Percentiles rank a stretch among this genome's conserved stretches.
phyloP scores from a whole-genome alignment of 768 basidiomycete species.

The Neoboletus brunneissimus region DNA sequence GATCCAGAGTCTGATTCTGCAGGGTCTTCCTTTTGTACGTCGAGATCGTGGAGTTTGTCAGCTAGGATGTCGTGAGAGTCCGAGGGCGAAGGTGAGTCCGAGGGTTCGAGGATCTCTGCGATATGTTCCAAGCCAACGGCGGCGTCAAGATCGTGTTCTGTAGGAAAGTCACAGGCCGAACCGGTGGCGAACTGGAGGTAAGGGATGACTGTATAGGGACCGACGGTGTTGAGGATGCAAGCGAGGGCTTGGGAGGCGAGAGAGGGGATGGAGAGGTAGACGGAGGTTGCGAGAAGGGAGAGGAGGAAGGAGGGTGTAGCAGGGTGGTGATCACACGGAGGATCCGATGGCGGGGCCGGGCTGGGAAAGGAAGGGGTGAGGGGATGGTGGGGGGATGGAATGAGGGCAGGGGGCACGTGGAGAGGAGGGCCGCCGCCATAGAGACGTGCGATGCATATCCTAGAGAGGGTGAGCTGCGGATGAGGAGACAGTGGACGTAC shows the following conservation, averaged over 20 bases:
- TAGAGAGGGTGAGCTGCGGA: constrained; percentile 31
- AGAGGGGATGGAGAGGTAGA: constrained; percentile 80
- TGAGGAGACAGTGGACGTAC: constrained; percentile 29
- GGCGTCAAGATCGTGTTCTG: constrained; percentile 48
- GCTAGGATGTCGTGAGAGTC: constrained; percentile 24
- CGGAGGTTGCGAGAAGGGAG: constrained; percentile 81
- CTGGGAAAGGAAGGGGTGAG: constrained; percentile 64
- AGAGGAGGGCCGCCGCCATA: constrained; percentile 85
- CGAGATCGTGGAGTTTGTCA: constrained; percentile 33
- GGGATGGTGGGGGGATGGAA: constrained; percentile 65
- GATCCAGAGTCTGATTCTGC: constrained; percentile 33
- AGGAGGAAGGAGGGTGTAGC: constrained; percentile 79
- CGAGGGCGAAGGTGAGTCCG: constrained; percentile 14
- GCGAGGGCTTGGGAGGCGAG: constrained; percentile 74
- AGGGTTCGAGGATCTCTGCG: constrained; percentile 48
- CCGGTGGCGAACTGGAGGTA: constrained; percentile 87
- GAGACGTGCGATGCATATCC: constrained; percentile 80
- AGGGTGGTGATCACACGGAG: constrained; percentile 60
- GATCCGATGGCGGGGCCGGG: constrained; percentile 19
- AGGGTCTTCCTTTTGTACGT: constrained; percentile 37
- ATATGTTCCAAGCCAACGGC: constrained; percentile 71
- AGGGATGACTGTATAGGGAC: constrained; percentile 69
- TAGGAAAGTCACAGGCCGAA: constrained; percentile 48
- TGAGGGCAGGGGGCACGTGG: constrained; percentile 58
- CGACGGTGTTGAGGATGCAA: constrained; percentile 67